A percentile compares a stretch with the other conserved stretches of the same genome.
Evolutionary conservation across 148 eudicot species (phyloP).

Genomic region (Amaranthus hypochondriacus): DNA sequence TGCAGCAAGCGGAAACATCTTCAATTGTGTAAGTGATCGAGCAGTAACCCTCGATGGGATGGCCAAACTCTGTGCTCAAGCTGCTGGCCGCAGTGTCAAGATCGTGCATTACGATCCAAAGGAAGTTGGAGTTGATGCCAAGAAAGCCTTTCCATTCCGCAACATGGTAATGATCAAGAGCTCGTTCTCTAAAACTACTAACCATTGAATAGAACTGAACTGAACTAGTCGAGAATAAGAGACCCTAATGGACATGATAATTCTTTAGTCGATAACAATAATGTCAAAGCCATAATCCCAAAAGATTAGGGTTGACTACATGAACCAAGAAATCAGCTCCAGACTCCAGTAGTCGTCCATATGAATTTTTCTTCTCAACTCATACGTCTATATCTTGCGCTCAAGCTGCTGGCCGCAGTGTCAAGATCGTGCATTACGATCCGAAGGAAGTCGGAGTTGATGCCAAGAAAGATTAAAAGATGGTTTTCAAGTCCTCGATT

Average conservation of each 20-base stretch:
- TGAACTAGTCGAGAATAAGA: background rate
- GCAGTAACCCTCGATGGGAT: slow-evolving; percentile 91
- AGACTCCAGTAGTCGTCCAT: no score
- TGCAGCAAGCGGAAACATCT: slow-evolving; percentile 73
- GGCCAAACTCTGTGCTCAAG: slow-evolving; percentile 87
- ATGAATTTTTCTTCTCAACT: no score
- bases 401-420: slow-evolving; percentile 68
- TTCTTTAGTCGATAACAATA: no score
- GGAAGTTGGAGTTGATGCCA: slow-evolving; percentile 78
- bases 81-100: slow-evolving; percentile 66
- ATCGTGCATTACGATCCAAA: slow-evolving; percentile 92
- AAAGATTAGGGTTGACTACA: no score
- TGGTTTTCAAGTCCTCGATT: no score
- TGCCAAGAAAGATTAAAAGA: slow-evolving; percentile 57
- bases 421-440: slow-evolving; percentile 83
- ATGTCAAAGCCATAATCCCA: no score
- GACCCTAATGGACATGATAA: background rate
- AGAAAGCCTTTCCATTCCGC: slow-evolving; percentile 95
- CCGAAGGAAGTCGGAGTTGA: slow-evolving; percentile 82
- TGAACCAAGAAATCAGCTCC: no score
- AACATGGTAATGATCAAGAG: slow-evolving; percentile 50
- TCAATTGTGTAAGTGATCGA: slow-evolving; percentile 87
- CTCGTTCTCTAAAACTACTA: background rate
- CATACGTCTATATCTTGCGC: slow-evolving; percentile 35
- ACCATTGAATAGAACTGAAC: background rate